phyloP scores from a whole-genome alignment of 2,329 filamentous ascomycete genomes.

The Fusarium sp. region DNA sequence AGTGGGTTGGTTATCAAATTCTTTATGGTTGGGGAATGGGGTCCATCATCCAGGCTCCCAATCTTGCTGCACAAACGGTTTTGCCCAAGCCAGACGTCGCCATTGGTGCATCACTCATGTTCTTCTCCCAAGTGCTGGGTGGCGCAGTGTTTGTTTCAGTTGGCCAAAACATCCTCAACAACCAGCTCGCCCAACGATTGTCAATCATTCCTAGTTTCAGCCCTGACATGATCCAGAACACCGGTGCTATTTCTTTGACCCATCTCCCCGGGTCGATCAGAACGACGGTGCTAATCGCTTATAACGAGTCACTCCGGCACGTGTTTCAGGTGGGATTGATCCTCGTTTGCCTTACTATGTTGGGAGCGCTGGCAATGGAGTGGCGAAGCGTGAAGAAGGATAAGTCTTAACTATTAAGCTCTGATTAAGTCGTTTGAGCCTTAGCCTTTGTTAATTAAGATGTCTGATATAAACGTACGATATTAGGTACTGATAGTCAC shows the following conservation, averaged over 20 bases:
- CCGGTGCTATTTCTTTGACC: constrained; percentile 27
- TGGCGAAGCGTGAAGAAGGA: constrained; percentile 60
- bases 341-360: constrained; percentile 62
- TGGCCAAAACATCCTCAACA: constrained; percentile 67
- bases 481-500: too few species aligned
- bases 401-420: too few species aligned
- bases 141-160: constrained; percentile 67
- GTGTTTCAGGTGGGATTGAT: constrained; percentile 71
- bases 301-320: constrained; percentile 69
- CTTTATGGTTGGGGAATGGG: constrained; percentile 61
- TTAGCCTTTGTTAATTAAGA: too few species aligned
- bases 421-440: too few species aligned
- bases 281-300: constrained; percentile 55
- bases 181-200: constrained; percentile 53
- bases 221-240: constrained; percentile 7
- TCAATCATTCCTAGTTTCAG: constrained; percentile 16
- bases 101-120: constrained; percentile 61
- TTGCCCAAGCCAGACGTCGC: constrained; percentile 60
- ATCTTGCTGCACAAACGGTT: constrained; percentile 63
- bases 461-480: too few species aligned
- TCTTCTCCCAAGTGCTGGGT: constrained; percentile 63
- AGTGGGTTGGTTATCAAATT: constrained; percentile 54
- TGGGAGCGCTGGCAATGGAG: constrained; percentile 68
- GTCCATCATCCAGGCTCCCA: constrained; percentile 60
- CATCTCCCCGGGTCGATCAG: constrained; percentile 19